These are phyloP conservation scores for Colletotrichum lentis DNA, from an alignment of 2,329 filamentous ascomycete species.

Conservation along the genomic window DNA sequence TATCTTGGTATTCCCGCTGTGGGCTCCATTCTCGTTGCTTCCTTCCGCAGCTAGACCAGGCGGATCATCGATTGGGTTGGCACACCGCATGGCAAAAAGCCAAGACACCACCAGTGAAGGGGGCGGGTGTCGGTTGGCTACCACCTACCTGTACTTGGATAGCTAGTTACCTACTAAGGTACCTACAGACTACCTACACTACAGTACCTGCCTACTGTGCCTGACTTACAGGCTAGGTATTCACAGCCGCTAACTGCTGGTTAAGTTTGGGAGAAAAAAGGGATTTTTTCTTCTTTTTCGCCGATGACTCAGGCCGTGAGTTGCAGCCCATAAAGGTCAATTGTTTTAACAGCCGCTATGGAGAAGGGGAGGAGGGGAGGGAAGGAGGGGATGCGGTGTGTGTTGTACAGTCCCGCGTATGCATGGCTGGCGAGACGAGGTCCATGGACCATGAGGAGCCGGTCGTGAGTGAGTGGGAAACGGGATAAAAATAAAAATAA, in stretches of 20 bases:
- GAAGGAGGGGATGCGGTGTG: slow-evolving; percentile 2
- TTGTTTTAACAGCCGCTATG: slow-evolving; percentile 36
- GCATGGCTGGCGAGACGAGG: slow-evolving; percentile 14
- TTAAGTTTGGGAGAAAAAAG: too few species aligned
- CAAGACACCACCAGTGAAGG: background rate
- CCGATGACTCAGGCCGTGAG: too few species aligned
- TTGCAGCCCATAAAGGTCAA: too few species aligned
- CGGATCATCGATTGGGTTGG: slow-evolving; percentile 34
- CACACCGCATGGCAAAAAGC: slow-evolving; percentile 14
- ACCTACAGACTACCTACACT: background rate
- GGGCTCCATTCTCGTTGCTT: background rate
- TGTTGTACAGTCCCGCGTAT: background rate
- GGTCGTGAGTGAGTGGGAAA: slow-evolving; percentile 2
- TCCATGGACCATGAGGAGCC: slow-evolving; percentile 10
- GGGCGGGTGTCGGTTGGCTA: too few species aligned
- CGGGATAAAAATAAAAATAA: slow-evolving; percentile 14
- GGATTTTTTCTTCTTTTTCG: too few species aligned
- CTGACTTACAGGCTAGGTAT: slow-evolving; percentile 18
- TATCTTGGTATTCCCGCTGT: slow-evolving; percentile 2
- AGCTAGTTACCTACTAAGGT: too few species aligned
- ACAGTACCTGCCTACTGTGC: slow-evolving; percentile 2
- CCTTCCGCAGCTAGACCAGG: slow-evolving; percentile 25
- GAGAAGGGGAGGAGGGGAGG: background rate
- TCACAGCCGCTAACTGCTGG: slow-evolving; percentile 37
- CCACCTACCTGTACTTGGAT: too few species aligned